phyloP scores from a whole-genome alignment of 345 rosid genomes.

The Erodium maritimum region DNA sequence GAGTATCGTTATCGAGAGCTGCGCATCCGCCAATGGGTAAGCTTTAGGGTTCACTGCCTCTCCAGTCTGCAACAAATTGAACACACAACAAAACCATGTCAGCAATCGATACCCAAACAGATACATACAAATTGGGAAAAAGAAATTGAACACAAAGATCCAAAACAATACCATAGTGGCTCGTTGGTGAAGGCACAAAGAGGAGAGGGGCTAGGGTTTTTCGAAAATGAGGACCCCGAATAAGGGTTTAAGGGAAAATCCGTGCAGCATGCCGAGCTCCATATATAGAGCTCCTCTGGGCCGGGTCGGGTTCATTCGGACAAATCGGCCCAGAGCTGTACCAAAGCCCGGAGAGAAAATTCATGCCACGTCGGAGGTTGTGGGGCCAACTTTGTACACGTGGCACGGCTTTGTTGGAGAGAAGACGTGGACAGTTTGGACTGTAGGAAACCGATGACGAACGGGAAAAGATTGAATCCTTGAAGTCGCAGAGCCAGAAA shows the following conservation, averaged over 20 bases:
- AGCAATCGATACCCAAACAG: no score
- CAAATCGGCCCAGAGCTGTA: background rate
- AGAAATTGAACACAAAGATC: background rate
- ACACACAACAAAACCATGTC: background rate
- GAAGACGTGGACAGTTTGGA: background rate
- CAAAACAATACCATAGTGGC: background rate
- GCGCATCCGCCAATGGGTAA: slow-evolving; percentile 75
- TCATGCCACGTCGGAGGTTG: background rate
- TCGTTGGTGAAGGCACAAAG: background rate
- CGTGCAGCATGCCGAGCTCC: background rate
- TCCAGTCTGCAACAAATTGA: slow-evolving; percentile 32
- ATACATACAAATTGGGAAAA: background rate
- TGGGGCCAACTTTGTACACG: background rate
- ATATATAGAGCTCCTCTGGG: background rate
- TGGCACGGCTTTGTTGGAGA: background rate
- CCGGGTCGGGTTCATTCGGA: background rate
- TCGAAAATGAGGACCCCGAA: background rate
- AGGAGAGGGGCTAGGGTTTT: background rate
- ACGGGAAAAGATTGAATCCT: no score
- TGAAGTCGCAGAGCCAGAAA: background rate
- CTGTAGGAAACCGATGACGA: background rate
- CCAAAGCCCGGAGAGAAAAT: background rate
- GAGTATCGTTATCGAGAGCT: slow-evolving; percentile 60
- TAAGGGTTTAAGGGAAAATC: background rate
- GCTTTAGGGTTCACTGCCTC: slow-evolving; percentile 83